Evolutionary conservation across 176 grass and related monocot genomes (phyloP), one percentile per base, ranked within the genome.

Genomic region (Aegilops tauschii): DNA sequence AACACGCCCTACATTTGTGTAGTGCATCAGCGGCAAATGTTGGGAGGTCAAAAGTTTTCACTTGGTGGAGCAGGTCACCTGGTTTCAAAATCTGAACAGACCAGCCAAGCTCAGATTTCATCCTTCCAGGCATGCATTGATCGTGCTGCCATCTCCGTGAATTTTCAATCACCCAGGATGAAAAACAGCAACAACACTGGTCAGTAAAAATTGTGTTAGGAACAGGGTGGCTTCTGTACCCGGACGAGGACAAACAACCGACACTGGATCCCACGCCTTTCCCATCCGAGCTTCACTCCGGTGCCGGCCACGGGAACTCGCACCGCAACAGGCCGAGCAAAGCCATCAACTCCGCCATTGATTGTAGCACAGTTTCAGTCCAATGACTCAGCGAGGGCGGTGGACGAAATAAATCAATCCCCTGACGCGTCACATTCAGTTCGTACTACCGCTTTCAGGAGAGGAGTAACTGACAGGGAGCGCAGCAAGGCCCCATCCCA

Each of bases 341-440:
- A 40, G 30, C 9, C 72, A 63, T 82, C 20, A 77, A 44, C 31
- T 49, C 65, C 31, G 31, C 20, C 49, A 52, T 52, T 52, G n/a
- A 62, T 62, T 2, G 61, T 62, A 27, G 62, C 45, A n/a, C 72
- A 11, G 13, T 28, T 56, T 59, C 18, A 21, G 54, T 9, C 4
- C 8, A 34, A 44, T 59, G 72, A 70, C 32, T 21, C 68, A 39
- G 68, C 68, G 50, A 77, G 58, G 68, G 35, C 69, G 23, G 63
- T 20, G 32, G 31, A 5, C 25, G 59, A 65, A 34, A 78, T 61
- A 77, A 82, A 47, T 80, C 0, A 39, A 12, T 21, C 16, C 16
- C 1, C 84, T n/a, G 84, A 78, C 47, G 80, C 56, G 77, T 78
- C 73, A 9, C 56, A 63, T 61, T 90, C 88, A 25, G 88, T 82